These are phyloP conservation scores for Picochlorum sp. DNA, from an alignment of 139 green algal genomes.

Conservation along the genomic window DNA sequence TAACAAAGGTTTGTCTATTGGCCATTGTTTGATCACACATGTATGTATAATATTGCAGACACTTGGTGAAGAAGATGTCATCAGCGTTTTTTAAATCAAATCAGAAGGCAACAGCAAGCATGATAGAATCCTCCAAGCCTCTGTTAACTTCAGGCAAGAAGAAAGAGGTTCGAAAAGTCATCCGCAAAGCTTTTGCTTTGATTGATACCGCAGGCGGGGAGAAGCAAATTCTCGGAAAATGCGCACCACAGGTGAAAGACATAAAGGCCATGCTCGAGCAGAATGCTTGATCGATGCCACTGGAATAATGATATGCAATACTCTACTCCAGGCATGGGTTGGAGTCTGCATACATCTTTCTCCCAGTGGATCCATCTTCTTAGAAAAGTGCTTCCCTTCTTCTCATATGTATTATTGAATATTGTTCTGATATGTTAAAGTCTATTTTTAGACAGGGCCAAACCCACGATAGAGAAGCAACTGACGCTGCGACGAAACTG, in stretches of 20 bases:
- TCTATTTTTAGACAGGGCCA: conserved; percentile 3
- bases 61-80: not conserved
- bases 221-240: too few species aligned
- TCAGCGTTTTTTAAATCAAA: not conserved
- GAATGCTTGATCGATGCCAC: too few species aligned
- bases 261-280: too few species aligned
- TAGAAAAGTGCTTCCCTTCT: not conserved
- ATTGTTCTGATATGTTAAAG: not conserved
- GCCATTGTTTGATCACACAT: too few species aligned
- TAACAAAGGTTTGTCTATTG: too few species aligned
- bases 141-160: not conserved
- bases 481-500: conserved; percentile 36
- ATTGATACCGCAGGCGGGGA: too few species aligned
- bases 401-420: not conserved
- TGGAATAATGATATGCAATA: too few species aligned
- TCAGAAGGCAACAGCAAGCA: not conserved
- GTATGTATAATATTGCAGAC: not conserved
- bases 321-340: too few species aligned
- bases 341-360: too few species aligned
- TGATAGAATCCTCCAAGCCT: not conserved
- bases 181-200: too few species aligned
- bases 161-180: not conserved
- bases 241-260: too few species aligned
- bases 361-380: too few species aligned
- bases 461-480: not conserved